Base-by-base conservation (phyloP, 768 basidiomycete genomes). In the Sutorius australiensis region DNA sequence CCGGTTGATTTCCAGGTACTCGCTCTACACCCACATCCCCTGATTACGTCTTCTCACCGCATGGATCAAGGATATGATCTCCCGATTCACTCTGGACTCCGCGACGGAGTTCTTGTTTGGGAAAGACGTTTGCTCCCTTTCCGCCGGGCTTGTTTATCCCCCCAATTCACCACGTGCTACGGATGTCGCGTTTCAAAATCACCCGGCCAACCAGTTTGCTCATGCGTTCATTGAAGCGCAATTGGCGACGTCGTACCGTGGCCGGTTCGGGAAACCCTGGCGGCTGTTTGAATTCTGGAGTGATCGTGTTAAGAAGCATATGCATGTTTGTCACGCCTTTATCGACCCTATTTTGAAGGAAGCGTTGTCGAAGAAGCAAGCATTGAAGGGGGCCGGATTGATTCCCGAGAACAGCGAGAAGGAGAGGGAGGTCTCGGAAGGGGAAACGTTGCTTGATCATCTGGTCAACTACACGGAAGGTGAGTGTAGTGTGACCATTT, bases 91-190 rank as follows among this genome's bases (percentile, higher is more conserved):
- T 0, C 68, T 84, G 46, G 83, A 84, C 63, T 77, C 79, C 0
- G 81, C 80, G 1, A 76, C 81, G 0, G 77, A 81, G 41, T 85
- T 83, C 57, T 74, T 84, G 28, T 82, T 83, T 55, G 77, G 74
- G 27, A 65, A 76, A 30, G 69, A 76, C 44, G 75, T 82, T 13
- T 63, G 63, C 39, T 78, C 77, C 5, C 76, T 82, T 19, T 69
- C 70, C 6, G 77, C 72, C 0, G 74, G 73, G 5, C 69, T 83
- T 1, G 73, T 80, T 1, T 80, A 81, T 57, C 80, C 82, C 1
- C 49, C 63, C 42, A 66, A 48, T 52, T 67, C 49, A 3, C 44
- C 50, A 11, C 47, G 49, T 6, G 44, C 57, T 21, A 32, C 48
- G 24, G 19, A 50, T 34, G 59, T 53, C 48, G 56, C 36, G 33